Evolutionary conservation across 306 rosid genomes (phyloP).

Genomic region (Sindora glabra): DNA sequence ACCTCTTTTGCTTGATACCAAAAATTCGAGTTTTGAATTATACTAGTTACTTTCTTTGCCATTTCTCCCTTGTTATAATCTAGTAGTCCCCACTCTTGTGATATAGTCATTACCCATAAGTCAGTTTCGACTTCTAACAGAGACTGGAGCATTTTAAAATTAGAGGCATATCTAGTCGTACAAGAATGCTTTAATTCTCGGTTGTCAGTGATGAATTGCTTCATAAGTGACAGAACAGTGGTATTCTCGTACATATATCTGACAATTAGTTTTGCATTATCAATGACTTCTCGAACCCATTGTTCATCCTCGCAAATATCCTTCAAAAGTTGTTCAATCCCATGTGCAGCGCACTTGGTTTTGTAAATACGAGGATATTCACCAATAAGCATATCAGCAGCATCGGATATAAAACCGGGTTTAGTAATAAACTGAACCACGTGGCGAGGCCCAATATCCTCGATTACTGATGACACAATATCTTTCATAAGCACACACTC

Average conservation of each 20-base stretch:
- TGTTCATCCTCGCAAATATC: background rate
- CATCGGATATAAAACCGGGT: background rate
- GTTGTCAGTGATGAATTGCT: rapidly evolving
- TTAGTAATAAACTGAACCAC: background rate
- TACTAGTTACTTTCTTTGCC: background rate
- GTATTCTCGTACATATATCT: background rate
- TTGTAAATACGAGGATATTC: background rate
- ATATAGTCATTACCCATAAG: background rate
- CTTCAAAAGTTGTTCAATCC: background rate
- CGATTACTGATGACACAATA: background rate
- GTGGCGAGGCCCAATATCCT: background rate
- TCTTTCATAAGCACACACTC: too few relatives aligned
- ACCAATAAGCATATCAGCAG: background rate
- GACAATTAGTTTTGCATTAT: background rate
- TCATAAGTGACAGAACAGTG: background rate
- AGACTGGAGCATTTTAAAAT: too few relatives aligned
- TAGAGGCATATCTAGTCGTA: too few relatives aligned
- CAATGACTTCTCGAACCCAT: rapidly evolving
- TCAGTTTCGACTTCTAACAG: background rate
- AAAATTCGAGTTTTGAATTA: background rate
- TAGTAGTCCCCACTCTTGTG: background rate
- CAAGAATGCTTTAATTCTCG: too few relatives aligned
- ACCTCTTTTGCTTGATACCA: background rate
- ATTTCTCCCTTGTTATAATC: too few relatives aligned
- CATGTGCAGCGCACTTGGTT: background rate